A percentile compares a stretch with the other conserved stretches of the same genome.
Conservation (phyloP, 2,329 filamentous ascomycete genomes). For the Fusarium algeriense region DNA sequence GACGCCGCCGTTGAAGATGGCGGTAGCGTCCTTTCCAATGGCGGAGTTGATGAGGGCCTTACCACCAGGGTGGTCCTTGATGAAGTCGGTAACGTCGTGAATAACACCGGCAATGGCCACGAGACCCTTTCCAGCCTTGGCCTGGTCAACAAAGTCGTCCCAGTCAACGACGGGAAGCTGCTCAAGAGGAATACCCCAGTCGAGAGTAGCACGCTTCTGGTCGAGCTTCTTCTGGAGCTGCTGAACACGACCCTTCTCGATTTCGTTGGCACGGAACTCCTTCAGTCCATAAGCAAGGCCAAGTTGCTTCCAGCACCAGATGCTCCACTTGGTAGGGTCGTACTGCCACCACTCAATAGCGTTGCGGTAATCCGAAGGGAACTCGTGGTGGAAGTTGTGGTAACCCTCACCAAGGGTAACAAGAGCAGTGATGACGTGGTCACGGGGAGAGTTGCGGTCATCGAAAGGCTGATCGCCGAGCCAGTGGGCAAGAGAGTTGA, state of each 20-base stretch:
- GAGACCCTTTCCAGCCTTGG: constrained; percentile 80
- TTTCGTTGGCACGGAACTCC: constrained; percentile 91
- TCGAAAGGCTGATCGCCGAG: constrained; percentile 93
- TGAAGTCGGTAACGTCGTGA: constrained; percentile 86
- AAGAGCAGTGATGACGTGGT: constrained; percentile 87
- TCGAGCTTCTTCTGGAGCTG: constrained; percentile 94
- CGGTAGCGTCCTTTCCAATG: constrained; percentile 88
- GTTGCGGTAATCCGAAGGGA: constrained; percentile 93
- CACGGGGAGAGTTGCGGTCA: constrained; percentile 90
- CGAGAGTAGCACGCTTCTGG: constrained; percentile 82
- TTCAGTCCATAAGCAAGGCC: constrained; percentile 89
- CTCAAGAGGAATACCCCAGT: constrained; percentile 89
- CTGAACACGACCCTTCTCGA: constrained; percentile 90
- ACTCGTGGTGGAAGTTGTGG: constrained; percentile 97
- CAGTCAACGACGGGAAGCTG: constrained; percentile 87
- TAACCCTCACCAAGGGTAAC: constrained; percentile 90
- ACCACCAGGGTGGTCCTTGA: constrained; percentile 91
- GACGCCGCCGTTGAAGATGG: constrained; percentile 92
- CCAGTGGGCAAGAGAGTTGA: constrained; percentile 92
- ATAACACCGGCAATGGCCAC: constrained; percentile 86
- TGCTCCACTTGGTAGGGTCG: constrained; percentile 91
- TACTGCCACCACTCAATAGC: constrained; percentile 93
- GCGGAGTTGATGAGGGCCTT: constrained; percentile 86
- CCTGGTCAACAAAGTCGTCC: constrained; percentile 85
- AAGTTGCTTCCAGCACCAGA: constrained; percentile 86